Percentiles rank a stretch among this genome's conserved stretches.
Evolutionary conservation across 768 basidiomycete genomes (phyloP).

Genomic region (Trametes cinnabarina): DNA sequence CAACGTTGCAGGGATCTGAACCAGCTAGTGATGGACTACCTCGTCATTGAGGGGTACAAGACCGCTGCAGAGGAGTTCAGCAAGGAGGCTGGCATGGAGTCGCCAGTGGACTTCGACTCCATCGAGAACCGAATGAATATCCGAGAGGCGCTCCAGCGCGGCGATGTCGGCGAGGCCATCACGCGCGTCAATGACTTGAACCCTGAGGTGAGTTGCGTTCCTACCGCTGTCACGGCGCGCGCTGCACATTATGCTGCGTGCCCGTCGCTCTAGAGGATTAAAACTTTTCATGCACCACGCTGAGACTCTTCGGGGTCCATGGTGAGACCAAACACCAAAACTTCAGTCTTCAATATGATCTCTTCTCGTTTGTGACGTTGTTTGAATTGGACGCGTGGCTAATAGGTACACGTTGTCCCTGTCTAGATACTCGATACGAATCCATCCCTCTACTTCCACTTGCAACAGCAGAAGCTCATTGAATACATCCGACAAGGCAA

Average conservation of each 20-base stretch:
- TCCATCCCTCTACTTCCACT: conserved; percentile 88
- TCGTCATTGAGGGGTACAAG: conserved; percentile 96
- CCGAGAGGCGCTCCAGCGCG: conserved; percentile 88
- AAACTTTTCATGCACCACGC: conserved; percentile 98
- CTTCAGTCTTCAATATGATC: conserved; percentile 98
- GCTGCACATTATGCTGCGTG: not conserved
- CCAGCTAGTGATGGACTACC: conserved; percentile 93
- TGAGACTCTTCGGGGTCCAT: conserved; percentile 74
- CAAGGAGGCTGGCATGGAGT: conserved; percentile 74
- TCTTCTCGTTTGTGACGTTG: conserved; percentile 25
- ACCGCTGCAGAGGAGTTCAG: conserved; percentile 94
- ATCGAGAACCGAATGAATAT: conserved; percentile 95
- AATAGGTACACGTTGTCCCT: conserved; percentile 20
- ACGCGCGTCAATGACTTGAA: conserved; percentile 94
- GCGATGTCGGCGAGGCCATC: conserved; percentile 94
- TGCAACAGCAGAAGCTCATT: conserved; percentile 94
- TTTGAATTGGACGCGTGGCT: not conserved
- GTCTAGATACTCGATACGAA: conserved; percentile 93
- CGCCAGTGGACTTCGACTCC: conserved; percentile 84
- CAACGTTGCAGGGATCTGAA: conserved; percentile 75
- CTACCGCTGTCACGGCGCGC: not conserved
- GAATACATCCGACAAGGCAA: conserved; percentile 86
- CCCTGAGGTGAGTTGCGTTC: conserved; percentile 75
- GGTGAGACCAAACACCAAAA: conserved; percentile 82
- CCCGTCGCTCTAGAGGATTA: conserved; percentile 65